A percentile compares a stretch with the other conserved stretches of the same genome.
These are phyloP conservation scores for Theileria equi DNA, from an alignment of 169 alveolate genomes.

Conservation along the genomic window DNA sequence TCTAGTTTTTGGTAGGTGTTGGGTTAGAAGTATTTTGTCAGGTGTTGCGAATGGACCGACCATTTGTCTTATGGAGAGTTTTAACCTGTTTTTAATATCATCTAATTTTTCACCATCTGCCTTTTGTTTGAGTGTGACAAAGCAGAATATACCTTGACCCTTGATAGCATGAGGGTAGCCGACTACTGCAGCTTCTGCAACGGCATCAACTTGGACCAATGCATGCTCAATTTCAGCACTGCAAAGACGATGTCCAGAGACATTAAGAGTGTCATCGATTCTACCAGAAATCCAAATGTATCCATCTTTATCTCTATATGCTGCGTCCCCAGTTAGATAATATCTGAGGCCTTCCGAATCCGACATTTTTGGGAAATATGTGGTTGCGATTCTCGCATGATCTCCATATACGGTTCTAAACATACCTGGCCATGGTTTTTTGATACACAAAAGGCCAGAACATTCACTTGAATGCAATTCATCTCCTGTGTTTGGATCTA, in stretches of 20 bases:
- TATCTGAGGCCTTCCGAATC: slow-evolving; percentile 85
- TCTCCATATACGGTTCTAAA: slow-evolving; percentile 85
- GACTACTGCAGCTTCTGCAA: slow-evolving; percentile 91
- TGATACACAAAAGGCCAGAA: slow-evolving; percentile 83
- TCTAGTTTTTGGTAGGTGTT: slow-evolving; percentile 89
- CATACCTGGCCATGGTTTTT: slow-evolving; percentile 88
- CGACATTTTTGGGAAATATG: slow-evolving; percentile 81
- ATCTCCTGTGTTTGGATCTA: slow-evolving; percentile 84
- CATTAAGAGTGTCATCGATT: slow-evolving; percentile 93
- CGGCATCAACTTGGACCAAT: slow-evolving; percentile 79
- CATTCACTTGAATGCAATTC: slow-evolving; percentile 75
- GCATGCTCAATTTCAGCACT: slow-evolving; percentile 93
- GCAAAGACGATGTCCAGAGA: slow-evolving; percentile 89
- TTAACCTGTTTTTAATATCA: slow-evolving; percentile 12
- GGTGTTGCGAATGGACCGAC: slow-evolving; percentile 93
- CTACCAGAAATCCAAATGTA: slow-evolving; percentile 93
- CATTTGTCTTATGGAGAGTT: slow-evolving; percentile 22
- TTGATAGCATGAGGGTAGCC: slow-evolving; percentile 90
- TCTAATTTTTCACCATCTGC: slow-evolving; percentile 8
- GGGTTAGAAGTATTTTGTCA: slow-evolving; percentile 81
- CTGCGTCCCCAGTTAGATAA: slow-evolving; percentile 93
- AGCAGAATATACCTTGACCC: slow-evolving; percentile 90
- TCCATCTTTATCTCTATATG: slow-evolving; percentile 90
- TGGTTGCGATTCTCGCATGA: slow-evolving; percentile 79
- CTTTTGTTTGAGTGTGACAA: slow-evolving; percentile 77